Evolutionary conservation across 441 rosid genomes (phyloP), one percentile per base, ranked within the genome.

Genomic region (Adansonia grandidieri): DNA sequence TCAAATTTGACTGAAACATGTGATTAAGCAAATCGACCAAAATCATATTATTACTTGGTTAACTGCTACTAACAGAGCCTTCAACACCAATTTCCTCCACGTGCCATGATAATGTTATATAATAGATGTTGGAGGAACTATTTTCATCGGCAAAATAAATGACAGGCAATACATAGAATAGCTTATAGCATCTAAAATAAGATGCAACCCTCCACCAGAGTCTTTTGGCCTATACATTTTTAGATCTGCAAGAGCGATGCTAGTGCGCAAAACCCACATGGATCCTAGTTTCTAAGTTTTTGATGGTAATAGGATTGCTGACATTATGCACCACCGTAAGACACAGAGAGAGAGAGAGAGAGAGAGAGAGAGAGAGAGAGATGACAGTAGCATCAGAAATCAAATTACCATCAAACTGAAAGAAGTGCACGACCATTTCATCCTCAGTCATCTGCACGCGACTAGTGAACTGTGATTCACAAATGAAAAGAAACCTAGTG

Each of bases 371-470:
- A 56, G 54, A 50, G 56, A 28, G 57, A 19, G 28, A 47, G n/a
- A 20, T 22, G 74, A n/a, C 40, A 62, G 6, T n/a, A 62, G 76
- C 7, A 32, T 57, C 50, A 63, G 11, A 75, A 76, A 37, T 37
- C 42, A 37, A 37, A 77, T 82, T 91, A 95, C 98, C 95, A 75
- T 95, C 97, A 80, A 93, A 89, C 80, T 91, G 90, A 80, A 83
- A 95, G 84, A 95, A 92, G 84, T 91, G 88, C 48, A 93, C 58
- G 76, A 89, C 69, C 84, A 93, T 78, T 76, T 95, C 97, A 77
- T 95, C 97, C 80, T 85, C 92, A 9, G 95, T 92, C 95, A 93
- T 93, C 82, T 90, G 90, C 85, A 82, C 87, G 79, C 93, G 82
- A 81, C 89, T 89, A 66, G 81, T 80, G 76, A 90, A 86, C 89